Evolutionary conservation across 257 asterid genomes (phyloP).

Genomic region (Nicotiana tabacum): DNA sequence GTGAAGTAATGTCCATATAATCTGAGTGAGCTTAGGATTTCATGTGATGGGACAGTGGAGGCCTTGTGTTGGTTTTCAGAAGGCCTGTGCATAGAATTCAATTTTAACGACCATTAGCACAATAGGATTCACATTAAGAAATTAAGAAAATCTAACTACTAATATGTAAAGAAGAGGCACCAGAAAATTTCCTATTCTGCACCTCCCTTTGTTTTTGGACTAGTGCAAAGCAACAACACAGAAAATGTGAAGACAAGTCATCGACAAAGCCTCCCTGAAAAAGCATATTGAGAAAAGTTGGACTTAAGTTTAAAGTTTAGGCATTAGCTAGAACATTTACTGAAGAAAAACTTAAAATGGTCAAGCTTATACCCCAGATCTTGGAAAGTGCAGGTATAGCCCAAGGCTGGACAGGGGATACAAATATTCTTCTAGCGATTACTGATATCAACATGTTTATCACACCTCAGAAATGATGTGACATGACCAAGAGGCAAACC

Average conservation of each 20-base stretch:
- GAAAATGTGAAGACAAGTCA: conserved; percentile 67
- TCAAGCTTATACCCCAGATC: too few species aligned
- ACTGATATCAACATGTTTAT: not conserved
- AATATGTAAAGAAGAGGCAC: conserved; percentile 18
- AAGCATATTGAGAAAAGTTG: not conserved
- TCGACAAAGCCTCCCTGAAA: conserved; percentile 65
- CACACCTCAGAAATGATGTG: not conserved
- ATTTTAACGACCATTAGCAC: not conserved
- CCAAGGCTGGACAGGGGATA: too few species aligned
- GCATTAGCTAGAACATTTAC: not conserved
- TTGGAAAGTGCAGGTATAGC: too few species aligned
- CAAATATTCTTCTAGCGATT: not conserved
- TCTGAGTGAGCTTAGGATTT: too few species aligned
- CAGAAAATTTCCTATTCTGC: conserved; percentile 48
- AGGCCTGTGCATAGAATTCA: too few species aligned
- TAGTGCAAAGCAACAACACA: conserved; percentile 83
- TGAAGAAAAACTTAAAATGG: not conserved
- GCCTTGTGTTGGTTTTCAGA: too few species aligned
- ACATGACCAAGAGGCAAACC: conserved; percentile 20
- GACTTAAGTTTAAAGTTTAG: not conserved
- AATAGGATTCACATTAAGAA: not conserved
- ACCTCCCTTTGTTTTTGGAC: conserved; percentile 77
- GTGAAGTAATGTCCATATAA: too few species aligned
- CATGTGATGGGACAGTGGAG: too few species aligned
- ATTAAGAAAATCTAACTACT: not conserved